A percentile compares a stretch with the other conserved stretches of the same genome.
phyloP scores from a whole-genome alignment of 2,329 filamentous ascomycete species.

The Plenodomus tracheiphilus region DNA sequence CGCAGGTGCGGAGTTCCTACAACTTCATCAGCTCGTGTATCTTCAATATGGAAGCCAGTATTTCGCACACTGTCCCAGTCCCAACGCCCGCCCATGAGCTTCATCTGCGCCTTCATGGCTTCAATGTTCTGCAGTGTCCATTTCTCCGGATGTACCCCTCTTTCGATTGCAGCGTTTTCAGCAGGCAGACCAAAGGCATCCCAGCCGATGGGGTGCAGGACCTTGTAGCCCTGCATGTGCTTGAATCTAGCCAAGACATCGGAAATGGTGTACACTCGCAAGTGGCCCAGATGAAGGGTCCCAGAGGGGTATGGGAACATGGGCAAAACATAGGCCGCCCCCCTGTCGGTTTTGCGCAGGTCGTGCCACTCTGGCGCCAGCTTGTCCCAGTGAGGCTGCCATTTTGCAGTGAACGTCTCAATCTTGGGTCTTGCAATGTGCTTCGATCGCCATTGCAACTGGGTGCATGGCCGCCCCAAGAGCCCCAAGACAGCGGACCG shows the following conservation, averaged over 20 bases:
- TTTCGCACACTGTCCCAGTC: slow-evolving; percentile 73
- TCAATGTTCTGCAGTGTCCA: slow-evolving; percentile 84
- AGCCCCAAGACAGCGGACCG: slow-evolving; percentile 4
- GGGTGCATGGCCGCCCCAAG: slow-evolving; percentile 8
- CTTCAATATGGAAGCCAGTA: too few species aligned
- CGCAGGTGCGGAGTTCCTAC: slow-evolving; percentile 82
- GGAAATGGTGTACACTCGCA: slow-evolving; percentile 88
- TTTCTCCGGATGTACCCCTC: slow-evolving; percentile 72
- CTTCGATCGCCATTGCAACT: slow-evolving; percentile 6
- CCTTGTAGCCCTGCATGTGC: slow-evolving; percentile 71
- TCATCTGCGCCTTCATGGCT: slow-evolving; percentile 82
- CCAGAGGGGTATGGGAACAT: slow-evolving; percentile 96
- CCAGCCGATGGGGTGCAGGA: slow-evolving; percentile 91
- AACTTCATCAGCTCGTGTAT: slow-evolving; percentile 9
- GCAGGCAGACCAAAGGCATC: slow-evolving; percentile 90
- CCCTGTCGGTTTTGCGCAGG: slow-evolving; percentile 22
- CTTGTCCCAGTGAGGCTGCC: slow-evolving; percentile 55
- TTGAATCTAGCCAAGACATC: slow-evolving; percentile 81
- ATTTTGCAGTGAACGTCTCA: slow-evolving; percentile 48
- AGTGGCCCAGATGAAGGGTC: slow-evolving; percentile 80
- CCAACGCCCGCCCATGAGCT: slow-evolving; percentile 78
- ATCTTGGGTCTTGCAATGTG: slow-evolving; percentile 12
- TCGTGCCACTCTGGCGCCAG: slow-evolving; percentile 13
- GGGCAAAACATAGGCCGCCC: slow-evolving; percentile 71
- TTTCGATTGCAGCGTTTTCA: slow-evolving; percentile 87